Base-by-base conservation (phyloP, 768 basidiomycete genomes). In the Pleurotus tuoliensis region DNA sequence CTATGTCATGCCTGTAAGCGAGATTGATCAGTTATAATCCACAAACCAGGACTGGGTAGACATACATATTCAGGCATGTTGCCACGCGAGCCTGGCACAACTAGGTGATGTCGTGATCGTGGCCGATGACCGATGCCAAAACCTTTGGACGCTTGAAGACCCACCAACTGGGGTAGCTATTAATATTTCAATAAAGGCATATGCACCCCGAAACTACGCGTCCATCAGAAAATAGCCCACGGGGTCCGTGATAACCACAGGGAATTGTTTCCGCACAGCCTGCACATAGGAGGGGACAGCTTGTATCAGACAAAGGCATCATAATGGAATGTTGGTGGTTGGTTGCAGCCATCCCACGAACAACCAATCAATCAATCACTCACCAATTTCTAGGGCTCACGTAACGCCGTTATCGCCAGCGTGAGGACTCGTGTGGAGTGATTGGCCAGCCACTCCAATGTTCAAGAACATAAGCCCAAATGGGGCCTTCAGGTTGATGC, bases 81-180 rank as follows among this genome's bases (percentile, higher is more conserved):
- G 30, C 30, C 30, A 34, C 30, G 30, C 48, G 24, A 6, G 47
- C 47, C 16, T 22, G 15, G 27, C 47, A 47, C 47, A 15, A 9
- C 48, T 50, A 11, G 20, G 41, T 44, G 51, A 52, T 52, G 37
- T 24, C 37, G 40, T 40, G 40, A 52, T 52, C 37, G 40, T 39
- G 51, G 15, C 51, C 51, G 51, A 52, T 25, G 51, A 18, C 51
- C 51, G 51, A 52, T 37, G 51, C 13, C 15, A 52, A 52, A 50
- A 50, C 22, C 25, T 34, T 34, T 34, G 30, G 30, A 34, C 30
- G 30, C 30, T 34, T 34, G 18, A 8, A 37, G 30, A 24, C 22
- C 51, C 27, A 24, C 39, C 15, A 52, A 41, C 39, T 52, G 51
- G 51, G 39, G 51, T 52, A 39, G 51, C 51, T 8, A 11, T n/a